These are phyloP conservation scores for Trichosporon sp. DNA, from an alignment of 1,284 basidiomycete species.

Conservation along the genomic window DNA sequence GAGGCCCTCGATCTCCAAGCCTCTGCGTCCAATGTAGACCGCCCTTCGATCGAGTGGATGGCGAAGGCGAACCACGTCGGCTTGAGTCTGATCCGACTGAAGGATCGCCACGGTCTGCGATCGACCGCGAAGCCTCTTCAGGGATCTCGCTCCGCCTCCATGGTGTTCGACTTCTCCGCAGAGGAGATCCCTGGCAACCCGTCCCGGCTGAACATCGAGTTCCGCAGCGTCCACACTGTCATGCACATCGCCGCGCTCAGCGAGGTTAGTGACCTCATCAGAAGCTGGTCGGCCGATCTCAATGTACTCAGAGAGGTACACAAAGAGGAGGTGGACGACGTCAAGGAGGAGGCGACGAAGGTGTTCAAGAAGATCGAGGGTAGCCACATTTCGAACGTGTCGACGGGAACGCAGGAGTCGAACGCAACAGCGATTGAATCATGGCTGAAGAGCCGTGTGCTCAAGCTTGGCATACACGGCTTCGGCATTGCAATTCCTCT, in stretches of 20 bases:
- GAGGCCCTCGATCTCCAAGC: constrained; percentile 36
- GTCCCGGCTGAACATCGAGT: constrained; percentile 51
- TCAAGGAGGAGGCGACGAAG: constrained; percentile 74
- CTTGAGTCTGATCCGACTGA: constrained; percentile 28
- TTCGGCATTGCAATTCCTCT: constrained; percentile 79
- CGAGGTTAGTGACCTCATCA: constrained; percentile 78
- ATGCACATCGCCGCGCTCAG: constrained; percentile 86
- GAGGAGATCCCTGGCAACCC: constrained; percentile 39
- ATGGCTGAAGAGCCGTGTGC: constrained; percentile 63
- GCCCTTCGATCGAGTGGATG: constrained; percentile 32
- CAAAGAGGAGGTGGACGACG: constrained; percentile 66
- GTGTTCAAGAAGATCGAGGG: constrained; percentile 50
- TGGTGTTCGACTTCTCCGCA: constrained; percentile 63
- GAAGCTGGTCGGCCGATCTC: constrained; percentile 68
- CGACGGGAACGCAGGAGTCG: neutral
- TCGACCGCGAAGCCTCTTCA: constrained; percentile 51
- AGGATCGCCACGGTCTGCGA: constrained; percentile 7
- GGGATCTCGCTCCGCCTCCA: constrained; percentile 69
- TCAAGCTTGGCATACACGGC: constrained; percentile 61
- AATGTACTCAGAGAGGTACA: constrained; percentile 65
- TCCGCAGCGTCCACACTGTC: constrained; percentile 77
- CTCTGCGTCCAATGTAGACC: constrained; percentile 24
- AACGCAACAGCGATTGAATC: constrained; percentile 33
- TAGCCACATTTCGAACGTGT: neutral
- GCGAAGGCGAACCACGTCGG: constrained; percentile 40